Base-by-base conservation (phyloP, 805 yeast species). In the Saccharomycopsis lassenensis region DNA sequence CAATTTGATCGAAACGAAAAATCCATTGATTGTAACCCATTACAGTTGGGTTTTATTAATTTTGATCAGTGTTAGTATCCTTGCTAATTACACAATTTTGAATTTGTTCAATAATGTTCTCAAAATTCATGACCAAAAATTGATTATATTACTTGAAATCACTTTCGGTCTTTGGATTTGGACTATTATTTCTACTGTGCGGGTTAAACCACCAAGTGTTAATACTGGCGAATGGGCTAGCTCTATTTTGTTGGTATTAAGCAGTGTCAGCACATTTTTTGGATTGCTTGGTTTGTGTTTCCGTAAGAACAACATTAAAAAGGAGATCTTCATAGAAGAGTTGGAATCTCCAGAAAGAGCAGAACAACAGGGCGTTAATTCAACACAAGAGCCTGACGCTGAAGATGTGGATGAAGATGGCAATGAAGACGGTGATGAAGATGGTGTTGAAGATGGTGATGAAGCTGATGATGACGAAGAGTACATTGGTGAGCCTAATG, bases 71-170 rank as follows among this genome's bases (percentile, higher is more conserved):
- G 51, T 65, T 22, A 67, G 69, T 41, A 47, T 80, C 31, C 52
- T 81, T 23, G 40, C 65, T 29, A 80, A 78, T 50, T 80, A 74
- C 49, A 25, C 68, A 3, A 41, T 78, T 11, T 59, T 85, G 44
- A 74, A 72, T 35, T 63, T 60, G 24, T 49, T 58, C 23, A 51
- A 57, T 25, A 56, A 50, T 21, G 18, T 56, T n/a, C 48, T 54
- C 19, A 71, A 71, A 4, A 62, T 65, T 19, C 67, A 63, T 38
- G 73, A 69, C 46, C 74, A 68, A 47, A 72, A 74, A 49, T 59
- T 74, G 38, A 60, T 69, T 30, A 52, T 65, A 4, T 45, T 71
- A 14, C 46, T 74, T 7, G 72, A 76, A 52, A 54, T 63, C n/a
- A 62, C 73, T 26, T 52, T 67, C 19, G 27, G 70, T 12, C 56